Conservation (phyloP, 768 basidiomycete species). For the Amanita subjunquillea region DNA sequence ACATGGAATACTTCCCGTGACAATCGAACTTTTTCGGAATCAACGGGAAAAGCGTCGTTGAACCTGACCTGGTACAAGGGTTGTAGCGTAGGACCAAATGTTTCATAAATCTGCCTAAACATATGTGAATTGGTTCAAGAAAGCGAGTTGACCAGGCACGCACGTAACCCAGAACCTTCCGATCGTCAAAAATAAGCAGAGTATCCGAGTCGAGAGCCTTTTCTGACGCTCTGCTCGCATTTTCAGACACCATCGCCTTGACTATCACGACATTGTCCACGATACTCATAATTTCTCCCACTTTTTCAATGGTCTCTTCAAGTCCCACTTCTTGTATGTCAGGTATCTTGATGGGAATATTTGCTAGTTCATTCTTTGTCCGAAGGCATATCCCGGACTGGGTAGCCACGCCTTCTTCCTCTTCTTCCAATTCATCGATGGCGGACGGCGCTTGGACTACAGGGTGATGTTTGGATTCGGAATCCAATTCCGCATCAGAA, state of each 20-base stretch:
- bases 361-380: slow-evolving; percentile 63
- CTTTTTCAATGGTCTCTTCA: slow-evolving; percentile 59
- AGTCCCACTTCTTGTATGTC: slow-evolving; percentile 50
- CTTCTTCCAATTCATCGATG: slow-evolving; percentile 37
- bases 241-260: slow-evolving; percentile 41
- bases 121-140: slow-evolving; percentile 7
- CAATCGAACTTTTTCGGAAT: slow-evolving; percentile 41
- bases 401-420: slow-evolving; percentile 37
- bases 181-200: slow-evolving; percentile 81
- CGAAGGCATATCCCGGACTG: slow-evolving; percentile 35
- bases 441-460: slow-evolving; percentile 9
- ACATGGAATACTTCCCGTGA: slow-evolving; percentile 75
- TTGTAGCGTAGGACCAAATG: slow-evolving; percentile 87
- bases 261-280: slow-evolving; percentile 68
- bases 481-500: slow-evolving; percentile 17
- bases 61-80: slow-evolving; percentile 89
- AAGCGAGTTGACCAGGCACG: slow-evolving; percentile 18
- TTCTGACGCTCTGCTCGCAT: slow-evolving; percentile 37
- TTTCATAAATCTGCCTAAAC: slow-evolving; percentile 71
- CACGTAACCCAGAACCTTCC: slow-evolving; percentile 86
- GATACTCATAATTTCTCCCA: slow-evolving; percentile 72
- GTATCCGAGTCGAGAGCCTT: slow-evolving; percentile 82
- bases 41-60: slow-evolving; percentile 51
- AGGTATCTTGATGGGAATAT: slow-evolving; percentile 51
- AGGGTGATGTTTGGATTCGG: slow-evolving; percentile 8